Conservation (phyloP, 139 green algal genomes). For the Chlorella sp. region DNA sequence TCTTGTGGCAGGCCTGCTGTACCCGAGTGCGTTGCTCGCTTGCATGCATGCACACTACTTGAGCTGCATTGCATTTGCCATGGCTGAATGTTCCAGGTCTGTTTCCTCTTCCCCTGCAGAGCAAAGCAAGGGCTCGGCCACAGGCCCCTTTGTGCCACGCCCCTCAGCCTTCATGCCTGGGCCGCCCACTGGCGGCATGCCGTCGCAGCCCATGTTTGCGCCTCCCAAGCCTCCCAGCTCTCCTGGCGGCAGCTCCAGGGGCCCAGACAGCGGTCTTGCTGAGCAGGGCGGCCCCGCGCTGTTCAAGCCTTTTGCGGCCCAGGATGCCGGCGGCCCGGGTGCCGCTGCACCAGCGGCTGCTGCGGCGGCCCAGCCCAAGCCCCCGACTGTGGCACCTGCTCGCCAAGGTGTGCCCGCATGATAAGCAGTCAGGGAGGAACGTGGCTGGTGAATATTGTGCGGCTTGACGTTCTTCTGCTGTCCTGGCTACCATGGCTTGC, state of each 20-base stretch:
- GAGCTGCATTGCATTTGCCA: background rate
- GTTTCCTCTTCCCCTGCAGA: background rate
- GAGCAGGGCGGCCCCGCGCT: conserved; percentile 20
- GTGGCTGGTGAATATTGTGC: no score
- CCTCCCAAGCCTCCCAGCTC: conserved; percentile 14
- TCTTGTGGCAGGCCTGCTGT: background rate
- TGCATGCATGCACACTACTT: background rate
- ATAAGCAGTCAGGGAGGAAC: no score
- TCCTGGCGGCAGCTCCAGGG: background rate
- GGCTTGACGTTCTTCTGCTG: background rate
- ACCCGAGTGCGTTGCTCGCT: background rate
- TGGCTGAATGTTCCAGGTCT: background rate
- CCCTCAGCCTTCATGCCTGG: background rate
- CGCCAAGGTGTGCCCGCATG: conserved; percentile 1
- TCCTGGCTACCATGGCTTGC: background rate
- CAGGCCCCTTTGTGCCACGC: background rate
- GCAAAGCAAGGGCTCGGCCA: background rate
- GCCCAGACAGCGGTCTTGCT: conserved; percentile 5
- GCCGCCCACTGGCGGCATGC: background rate
- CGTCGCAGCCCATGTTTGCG: background rate
- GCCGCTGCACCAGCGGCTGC: background rate
- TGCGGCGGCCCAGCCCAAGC: background rate
- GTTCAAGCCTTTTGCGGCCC: background rate
- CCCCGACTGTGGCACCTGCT: background rate
- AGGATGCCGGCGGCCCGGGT: background rate